These are phyloP conservation scores for Garcia nutans DNA, from an alignment of 345 rosid genomes.

Conservation along the genomic window DNA sequence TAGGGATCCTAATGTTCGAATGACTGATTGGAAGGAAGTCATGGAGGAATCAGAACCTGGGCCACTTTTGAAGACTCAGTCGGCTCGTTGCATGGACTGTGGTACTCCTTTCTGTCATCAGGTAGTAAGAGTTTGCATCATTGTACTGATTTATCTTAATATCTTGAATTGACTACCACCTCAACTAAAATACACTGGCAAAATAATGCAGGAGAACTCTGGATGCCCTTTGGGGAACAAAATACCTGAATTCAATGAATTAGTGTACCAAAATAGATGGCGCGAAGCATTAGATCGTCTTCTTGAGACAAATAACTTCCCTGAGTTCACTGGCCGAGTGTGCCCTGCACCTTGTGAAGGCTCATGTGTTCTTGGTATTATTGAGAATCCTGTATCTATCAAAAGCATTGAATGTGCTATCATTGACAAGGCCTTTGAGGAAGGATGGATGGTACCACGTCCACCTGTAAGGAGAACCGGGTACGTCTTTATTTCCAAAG, in stretches of 20 bases:
- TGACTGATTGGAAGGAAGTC: conserved; percentile 94
- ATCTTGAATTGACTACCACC: neutral
- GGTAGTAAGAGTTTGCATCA: conserved; percentile 46
- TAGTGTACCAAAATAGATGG: conserved; percentile 98
- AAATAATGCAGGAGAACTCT: conserved; percentile 70
- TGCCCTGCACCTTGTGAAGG: conserved; percentile 99
- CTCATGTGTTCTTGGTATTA: conserved; percentile 98
- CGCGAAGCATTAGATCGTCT: conserved; percentile 92
- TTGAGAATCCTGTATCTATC: conserved; percentile 98
- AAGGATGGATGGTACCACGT: conserved; percentile 97
- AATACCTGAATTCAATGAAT: conserved; percentile 97
- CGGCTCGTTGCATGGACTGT: conserved; percentile 99
- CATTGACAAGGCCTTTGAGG: conserved; percentile 93
- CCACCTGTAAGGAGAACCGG: conserved; percentile 89
- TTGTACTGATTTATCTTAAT: neutral
- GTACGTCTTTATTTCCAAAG: conserved; percentile 36
- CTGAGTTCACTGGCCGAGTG: conserved; percentile 98
- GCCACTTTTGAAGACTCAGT: conserved; percentile 81
- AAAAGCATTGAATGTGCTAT: conserved; percentile 89
- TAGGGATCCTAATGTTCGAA: conserved; percentile 82
- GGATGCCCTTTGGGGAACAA: conserved; percentile 99
- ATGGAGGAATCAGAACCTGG: conserved; percentile 80
- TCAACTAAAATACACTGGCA: neutral
- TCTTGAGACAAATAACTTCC: conserved; percentile 96
- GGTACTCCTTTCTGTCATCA: conserved; percentile 99